phyloP scores from a whole-genome alignment of 2,329 filamentous ascomycete species.

The Sporothrix schenckii region DNA sequence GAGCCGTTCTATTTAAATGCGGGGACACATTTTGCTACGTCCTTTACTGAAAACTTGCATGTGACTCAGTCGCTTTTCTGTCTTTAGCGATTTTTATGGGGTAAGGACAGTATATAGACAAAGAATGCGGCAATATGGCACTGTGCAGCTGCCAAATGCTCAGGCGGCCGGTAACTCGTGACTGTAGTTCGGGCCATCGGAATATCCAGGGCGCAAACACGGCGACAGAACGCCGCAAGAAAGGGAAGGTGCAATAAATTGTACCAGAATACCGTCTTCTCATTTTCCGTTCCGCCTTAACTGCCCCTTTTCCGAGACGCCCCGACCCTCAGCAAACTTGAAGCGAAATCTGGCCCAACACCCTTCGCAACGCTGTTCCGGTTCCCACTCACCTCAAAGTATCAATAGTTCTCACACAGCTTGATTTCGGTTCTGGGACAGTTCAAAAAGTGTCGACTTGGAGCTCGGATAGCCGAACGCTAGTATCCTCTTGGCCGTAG shows the following conservation, averaged over 20 bases:
- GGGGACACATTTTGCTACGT: constrained; percentile 1
- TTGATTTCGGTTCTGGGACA: background rate
- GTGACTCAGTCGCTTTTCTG: constrained; percentile 11
- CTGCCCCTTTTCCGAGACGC: constrained; percentile 24
- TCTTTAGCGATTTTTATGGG: background rate
- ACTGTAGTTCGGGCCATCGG: constrained; percentile 34
- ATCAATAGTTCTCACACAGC: background rate
- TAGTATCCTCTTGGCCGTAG: constrained; percentile 12
- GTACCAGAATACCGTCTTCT: no score
- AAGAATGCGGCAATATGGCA: constrained; percentile 2
- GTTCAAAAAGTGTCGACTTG: background rate
- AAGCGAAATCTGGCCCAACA: background rate
- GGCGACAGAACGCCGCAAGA: background rate
- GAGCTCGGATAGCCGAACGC: background rate
- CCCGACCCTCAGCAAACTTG: background rate
- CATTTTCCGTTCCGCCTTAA: constrained; percentile 10
- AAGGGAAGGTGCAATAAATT: background rate
- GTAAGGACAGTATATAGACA: background rate
- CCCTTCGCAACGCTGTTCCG: constrained; percentile 1
- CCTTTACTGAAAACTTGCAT: constrained; percentile 6
- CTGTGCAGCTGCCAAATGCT: constrained; percentile 14
- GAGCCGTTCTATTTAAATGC: constrained; percentile 19
- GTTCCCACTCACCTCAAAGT: background rate
- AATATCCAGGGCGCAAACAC: constrained; percentile 27
- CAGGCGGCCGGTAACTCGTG: constrained; percentile 22